These are phyloP conservation scores for Clonostachys chloroleuca DNA, from an alignment of 2,329 filamentous ascomycete species.

Conservation along the genomic window DNA sequence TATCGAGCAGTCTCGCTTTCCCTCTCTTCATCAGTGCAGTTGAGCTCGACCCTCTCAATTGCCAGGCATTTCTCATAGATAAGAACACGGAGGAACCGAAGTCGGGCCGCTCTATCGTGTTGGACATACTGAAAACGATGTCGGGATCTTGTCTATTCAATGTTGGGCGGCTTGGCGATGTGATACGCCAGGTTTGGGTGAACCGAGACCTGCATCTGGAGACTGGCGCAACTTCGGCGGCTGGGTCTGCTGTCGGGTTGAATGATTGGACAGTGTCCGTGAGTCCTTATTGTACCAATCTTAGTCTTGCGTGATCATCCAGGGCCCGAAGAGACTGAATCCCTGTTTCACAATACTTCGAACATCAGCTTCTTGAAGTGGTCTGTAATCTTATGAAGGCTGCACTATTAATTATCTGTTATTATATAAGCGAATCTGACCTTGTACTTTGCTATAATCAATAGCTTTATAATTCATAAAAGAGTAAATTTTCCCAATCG, in stretches of 20 bases:
- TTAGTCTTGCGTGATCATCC: slow-evolving; percentile 10
- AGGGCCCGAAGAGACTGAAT: too few relatives aligned
- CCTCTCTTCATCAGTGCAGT: slow-evolving; percentile 36
- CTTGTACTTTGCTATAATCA: too few relatives aligned
- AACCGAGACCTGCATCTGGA: slow-evolving; percentile 24
- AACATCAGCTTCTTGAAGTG: too few relatives aligned
- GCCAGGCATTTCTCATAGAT: slow-evolving; percentile 22
- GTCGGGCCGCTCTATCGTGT: slow-evolving; percentile 9
- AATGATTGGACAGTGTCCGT: slow-evolving; percentile 19
- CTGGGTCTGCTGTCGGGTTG: not conserved
- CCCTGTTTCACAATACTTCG: too few relatives aligned
- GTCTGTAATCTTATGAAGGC: too few relatives aligned
- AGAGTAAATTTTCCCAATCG: too few relatives aligned
- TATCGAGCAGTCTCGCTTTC: slow-evolving; percentile 28
- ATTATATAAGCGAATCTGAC: too few relatives aligned
- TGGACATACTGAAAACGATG: slow-evolving; percentile 32
- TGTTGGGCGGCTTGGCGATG: slow-evolving; percentile 34
- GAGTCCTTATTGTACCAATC: slow-evolving; percentile 16
- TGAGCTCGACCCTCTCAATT: slow-evolving; percentile 25
- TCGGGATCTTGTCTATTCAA: slow-evolving; percentile 32
- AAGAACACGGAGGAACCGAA: slow-evolving; percentile 15
- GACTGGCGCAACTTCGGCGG: not conserved
- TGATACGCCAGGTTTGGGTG: slow-evolving; percentile 42
- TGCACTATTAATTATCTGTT: too few relatives aligned
- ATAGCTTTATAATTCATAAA: too few relatives aligned